Percentiles rank a stretch among this genome's conserved stretches.
These are phyloP conservation scores for Kandelia obovata DNA, from an alignment of 345 rosid genomes.

Conservation along the genomic window DNA sequence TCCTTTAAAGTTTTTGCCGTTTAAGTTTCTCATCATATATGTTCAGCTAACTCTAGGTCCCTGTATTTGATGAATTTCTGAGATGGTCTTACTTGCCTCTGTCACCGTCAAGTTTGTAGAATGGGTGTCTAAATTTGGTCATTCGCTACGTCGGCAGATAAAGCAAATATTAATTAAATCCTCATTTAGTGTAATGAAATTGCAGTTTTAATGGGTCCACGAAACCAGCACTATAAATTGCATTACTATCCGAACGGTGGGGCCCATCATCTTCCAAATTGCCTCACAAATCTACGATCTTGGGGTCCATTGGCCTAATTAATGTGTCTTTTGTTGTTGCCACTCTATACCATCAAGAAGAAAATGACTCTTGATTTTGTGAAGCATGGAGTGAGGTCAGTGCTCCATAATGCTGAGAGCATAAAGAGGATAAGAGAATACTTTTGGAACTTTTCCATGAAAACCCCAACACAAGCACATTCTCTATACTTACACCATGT, in stretches of 20 bases:
- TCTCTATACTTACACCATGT: slow-evolving; percentile 1
- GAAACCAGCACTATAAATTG: neutral
- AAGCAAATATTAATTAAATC: neutral
- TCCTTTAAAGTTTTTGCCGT: too few species aligned
- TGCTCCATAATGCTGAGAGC: neutral
- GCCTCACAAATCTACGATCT: neutral
- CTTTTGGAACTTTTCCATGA: slow-evolving; percentile 16
- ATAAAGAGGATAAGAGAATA: neutral
- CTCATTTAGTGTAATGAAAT: neutral
- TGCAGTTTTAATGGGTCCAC: slow-evolving; percentile 17
- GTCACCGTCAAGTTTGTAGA: slow-evolving; percentile 10
- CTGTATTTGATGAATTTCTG: neutral
- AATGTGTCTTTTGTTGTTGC: neutral
- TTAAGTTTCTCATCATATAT: neutral
- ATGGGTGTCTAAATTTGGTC: slow-evolving; percentile 15
- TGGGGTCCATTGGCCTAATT: slow-evolving; percentile 3
- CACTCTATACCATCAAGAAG: slow-evolving; percentile 8
- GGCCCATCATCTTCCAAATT: slow-evolving; percentile 9
- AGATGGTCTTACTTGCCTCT: slow-evolving; percentile 14
- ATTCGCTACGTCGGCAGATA: slow-evolving; percentile 1
- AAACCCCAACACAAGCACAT: slow-evolving; percentile 18
- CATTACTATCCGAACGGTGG: slow-evolving; percentile 7
- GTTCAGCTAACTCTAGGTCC: neutral
- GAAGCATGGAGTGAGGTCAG: neutral
- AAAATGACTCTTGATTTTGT: slow-evolving; percentile 27